Conservation (phyloP, 208 protist genomes). For the Trypanosoma cruzi region DNA sequence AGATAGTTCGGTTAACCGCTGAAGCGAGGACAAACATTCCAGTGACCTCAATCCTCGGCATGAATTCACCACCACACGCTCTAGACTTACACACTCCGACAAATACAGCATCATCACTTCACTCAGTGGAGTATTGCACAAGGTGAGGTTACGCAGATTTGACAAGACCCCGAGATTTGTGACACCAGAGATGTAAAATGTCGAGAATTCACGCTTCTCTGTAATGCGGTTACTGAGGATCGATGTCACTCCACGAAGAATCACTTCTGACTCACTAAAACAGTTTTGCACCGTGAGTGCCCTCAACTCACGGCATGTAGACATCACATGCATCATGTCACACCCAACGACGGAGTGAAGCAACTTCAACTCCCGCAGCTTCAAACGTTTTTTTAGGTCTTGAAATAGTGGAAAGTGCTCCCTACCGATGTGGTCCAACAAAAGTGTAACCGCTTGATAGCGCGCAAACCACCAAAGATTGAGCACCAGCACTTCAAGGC, state of each 20-base stretch:
- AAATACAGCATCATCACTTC: constrained; percentile 54
- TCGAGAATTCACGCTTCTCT: constrained; percentile 34
- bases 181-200: constrained; percentile 68
- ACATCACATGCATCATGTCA: constrained; percentile 75
- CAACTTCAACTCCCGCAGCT: constrained; percentile 48
- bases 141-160: constrained; percentile 63
- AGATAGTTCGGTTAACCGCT: constrained; percentile 43
- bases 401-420: constrained; percentile 57
- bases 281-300: constrained; percentile 53
- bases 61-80: constrained; percentile 70
- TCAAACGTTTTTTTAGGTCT: constrained; percentile 38
- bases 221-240: constrained; percentile 53
- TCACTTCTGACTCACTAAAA: constrained; percentile 51
- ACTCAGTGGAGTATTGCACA: constrained; percentile 56
- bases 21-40: constrained; percentile 45
- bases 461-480: constrained; percentile 77
- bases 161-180: constrained; percentile 54
- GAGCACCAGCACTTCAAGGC: constrained; percentile 22
- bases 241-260: constrained; percentile 59
- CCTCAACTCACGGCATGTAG: constrained; percentile 46
- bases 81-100: constrained; percentile 42
- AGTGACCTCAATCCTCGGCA: constrained; percentile 58
- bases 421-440: constrained; percentile 43
- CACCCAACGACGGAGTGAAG: constrained; percentile 50
- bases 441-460: constrained; percentile 65